Evolutionary conservation across 139 green algal species (phyloP).

Genomic region (Cymbomonas tetramitiformis): DNA sequence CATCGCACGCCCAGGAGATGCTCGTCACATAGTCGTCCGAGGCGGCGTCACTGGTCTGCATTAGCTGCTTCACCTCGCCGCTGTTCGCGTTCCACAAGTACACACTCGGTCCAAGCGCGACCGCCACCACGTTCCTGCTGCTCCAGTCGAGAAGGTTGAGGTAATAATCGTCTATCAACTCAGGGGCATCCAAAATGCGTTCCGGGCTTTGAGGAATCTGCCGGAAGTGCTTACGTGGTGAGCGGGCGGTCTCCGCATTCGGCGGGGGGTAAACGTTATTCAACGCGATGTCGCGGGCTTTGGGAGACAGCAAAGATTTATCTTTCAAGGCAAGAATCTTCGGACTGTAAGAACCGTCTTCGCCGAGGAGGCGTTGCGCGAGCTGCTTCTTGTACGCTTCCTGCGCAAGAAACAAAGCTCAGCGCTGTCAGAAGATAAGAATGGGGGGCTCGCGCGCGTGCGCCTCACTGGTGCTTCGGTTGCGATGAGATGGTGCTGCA

Average conservation of each 20-base stretch:
- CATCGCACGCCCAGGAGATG: slow-evolving; percentile 73
- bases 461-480: too few relatives aligned
- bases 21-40: slow-evolving; percentile 77
- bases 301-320: too few relatives aligned
- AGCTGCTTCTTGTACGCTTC: slow-evolving; percentile 70
- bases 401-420: neutral
- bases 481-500: too few relatives aligned
- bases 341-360: slow-evolving; percentile 3
- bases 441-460: too few relatives aligned
- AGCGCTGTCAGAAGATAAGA: too few relatives aligned
- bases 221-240: slow-evolving; percentile 51
- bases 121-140: slow-evolving; percentile 60
- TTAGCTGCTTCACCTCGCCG: slow-evolving; percentile 70
- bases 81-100: slow-evolving; percentile 84
- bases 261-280: too few relatives aligned
- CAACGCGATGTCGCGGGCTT: too few relatives aligned
- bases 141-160: slow-evolving; percentile 96
- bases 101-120: slow-evolving; percentile 67
- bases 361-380: slow-evolving; percentile 31
- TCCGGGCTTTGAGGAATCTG: slow-evolving; percentile 65
- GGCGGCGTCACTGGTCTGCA: slow-evolving; percentile 23
- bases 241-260: too few relatives aligned
- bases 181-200: slow-evolving; percentile 83
- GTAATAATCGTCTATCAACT: slow-evolving; percentile 95
- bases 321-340: slow-evolving; percentile 86